Base-by-base conservation (phyloP, 2,329 filamentous ascomycete genomes). In the Alternaria triticina region DNA sequence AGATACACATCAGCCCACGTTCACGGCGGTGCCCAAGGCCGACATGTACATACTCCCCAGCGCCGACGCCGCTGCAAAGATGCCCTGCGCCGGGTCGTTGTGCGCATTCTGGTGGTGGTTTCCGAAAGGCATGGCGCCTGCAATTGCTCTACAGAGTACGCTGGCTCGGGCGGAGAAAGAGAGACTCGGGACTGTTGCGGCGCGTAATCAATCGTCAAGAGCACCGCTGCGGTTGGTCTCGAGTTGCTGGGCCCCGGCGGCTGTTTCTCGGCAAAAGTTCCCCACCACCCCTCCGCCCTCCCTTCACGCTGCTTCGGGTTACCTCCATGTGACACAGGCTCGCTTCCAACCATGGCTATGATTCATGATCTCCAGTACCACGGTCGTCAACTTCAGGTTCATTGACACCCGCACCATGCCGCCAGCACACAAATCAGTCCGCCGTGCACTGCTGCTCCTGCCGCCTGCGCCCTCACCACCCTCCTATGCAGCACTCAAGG, bases 41-140 rank as follows among this genome's bases (percentile, higher is more conserved):
- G 0, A 0, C 0, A 36, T 5, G 36, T 61, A 65, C 62, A 36
- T 65, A 65, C 62, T 82, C 74, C 81, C 83, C 71, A 85, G 72
- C 54, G 82, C 79, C 66, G 83, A 81, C 28, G 82, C 80, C 23
- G 83, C 80, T 55, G 82, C 80, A 66, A 80, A 83, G 67, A 86
- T 79, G 65, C 82, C 80, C 58, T 77, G 74, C 50, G 81, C 80
- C 58, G 81, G 77, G 59, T 75, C 74, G 59, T 78, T 77, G 36
- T 69, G 69, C 50, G 69, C 63, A 56, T 68, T 73, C 68, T 74
- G 70, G 67, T 77, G 73, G 68, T 78, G 77, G 66, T 78, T 70
- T 61, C 78, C 76, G 76, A 80, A 80, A 58, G 79, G 79, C 79
- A 80, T 80, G 56, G 66, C 72, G 71, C 66, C 66, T 61, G 61